phyloP scores from a whole-genome alignment of 2,329 filamentous ascomycete species.

The Penicillium sp. region DNA sequence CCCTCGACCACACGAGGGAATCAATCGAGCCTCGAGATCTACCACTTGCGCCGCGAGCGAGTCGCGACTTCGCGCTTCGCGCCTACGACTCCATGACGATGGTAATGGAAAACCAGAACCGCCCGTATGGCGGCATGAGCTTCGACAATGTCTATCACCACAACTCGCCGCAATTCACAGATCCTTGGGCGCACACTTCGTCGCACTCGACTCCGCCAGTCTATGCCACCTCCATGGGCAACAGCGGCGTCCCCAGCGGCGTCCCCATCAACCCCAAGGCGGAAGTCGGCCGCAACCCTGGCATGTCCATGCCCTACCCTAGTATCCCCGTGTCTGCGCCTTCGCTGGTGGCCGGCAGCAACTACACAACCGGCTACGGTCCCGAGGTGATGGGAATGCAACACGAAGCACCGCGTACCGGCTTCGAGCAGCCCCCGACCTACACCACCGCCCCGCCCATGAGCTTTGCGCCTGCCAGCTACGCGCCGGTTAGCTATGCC shows the following conservation, averaged over 20 bases:
- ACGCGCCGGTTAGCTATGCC: slow-evolving; percentile 72
- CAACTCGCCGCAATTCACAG: slow-evolving; percentile 69
- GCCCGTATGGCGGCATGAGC: slow-evolving; percentile 69
- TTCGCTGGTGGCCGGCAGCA: slow-evolving; percentile 65
- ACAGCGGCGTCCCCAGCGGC: slow-evolving; percentile 51
- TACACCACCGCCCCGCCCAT: slow-evolving; percentile 64
- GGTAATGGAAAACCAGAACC: slow-evolving; percentile 86
- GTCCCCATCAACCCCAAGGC: slow-evolving; percentile 53
- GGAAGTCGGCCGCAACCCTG: slow-evolving; percentile 52
- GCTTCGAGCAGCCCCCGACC: slow-evolving; percentile 66
- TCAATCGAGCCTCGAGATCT: not conserved
- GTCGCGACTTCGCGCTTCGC: slow-evolving; percentile 10
- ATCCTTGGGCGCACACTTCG: slow-evolving; percentile 66
- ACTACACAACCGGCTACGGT: slow-evolving; percentile 59
- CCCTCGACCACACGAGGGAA: not conserved
- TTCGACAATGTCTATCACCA: slow-evolving; percentile 72
- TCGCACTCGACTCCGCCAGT: slow-evolving; percentile 60
- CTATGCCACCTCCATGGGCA: slow-evolving; percentile 55
- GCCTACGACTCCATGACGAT: slow-evolving; percentile 69
- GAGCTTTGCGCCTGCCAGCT: slow-evolving; percentile 62
- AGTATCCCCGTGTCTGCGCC: slow-evolving; percentile 68
- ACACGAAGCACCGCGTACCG: slow-evolving; percentile 73
- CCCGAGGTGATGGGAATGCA: slow-evolving; percentile 63
- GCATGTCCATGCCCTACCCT: slow-evolving; percentile 65
- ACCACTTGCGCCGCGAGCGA: slow-evolving; percentile 11